Evolutionary conservation across 768 basidiomycete species (phyloP), one percentile per base, ranked within the genome.

Genomic region (Leccinum longicurvipes): DNA sequence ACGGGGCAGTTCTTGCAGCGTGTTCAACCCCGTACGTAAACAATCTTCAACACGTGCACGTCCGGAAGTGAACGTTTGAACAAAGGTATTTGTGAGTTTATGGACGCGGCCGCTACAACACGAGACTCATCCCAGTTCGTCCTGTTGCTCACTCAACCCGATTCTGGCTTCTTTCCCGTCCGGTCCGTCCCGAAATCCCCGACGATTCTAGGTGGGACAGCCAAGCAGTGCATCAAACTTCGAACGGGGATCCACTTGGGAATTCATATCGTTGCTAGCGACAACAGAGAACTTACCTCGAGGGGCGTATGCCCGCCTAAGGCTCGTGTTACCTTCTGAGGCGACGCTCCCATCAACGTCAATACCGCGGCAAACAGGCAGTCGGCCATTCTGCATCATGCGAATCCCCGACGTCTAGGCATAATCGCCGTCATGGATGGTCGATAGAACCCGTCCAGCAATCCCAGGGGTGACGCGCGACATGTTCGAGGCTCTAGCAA

Each of bases 11-110:
- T 50, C 57, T 56, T 34, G 58, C 67, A 63, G 51, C 67, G 61
- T 68, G 67, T 47, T 42, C 55, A 57, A 41, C 47, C 28, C 25
- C 28, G 53, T 55, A 70, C 67, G 67, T 69, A 69, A 69, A 69
- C 24, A 29, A 45, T 50, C 53, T 42, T 51, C 51, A 46, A 59
- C 64, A 70, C 66, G 68, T 70, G 68, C 24, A 58, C 41, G 19
- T 56, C 50, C 60, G 62, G 62, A 69, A 62, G 64, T 67, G 60
- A 58, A 51, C 39, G 17, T 41, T 19, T 32, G 31, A 32, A 41
- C 36, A 55, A 44, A 51, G 51, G 47, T 49, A 55, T 49, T 56
- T 50, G 59, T 48, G 31, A 62, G 56, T 44, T 55, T 45, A 53
- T 54, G 51, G 36, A 47, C 44, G 41, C 46, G 32, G 47, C 52